phyloP scores from a whole-genome alignment of 768 basidiomycete species.

The Serendipita sp. region DNA sequence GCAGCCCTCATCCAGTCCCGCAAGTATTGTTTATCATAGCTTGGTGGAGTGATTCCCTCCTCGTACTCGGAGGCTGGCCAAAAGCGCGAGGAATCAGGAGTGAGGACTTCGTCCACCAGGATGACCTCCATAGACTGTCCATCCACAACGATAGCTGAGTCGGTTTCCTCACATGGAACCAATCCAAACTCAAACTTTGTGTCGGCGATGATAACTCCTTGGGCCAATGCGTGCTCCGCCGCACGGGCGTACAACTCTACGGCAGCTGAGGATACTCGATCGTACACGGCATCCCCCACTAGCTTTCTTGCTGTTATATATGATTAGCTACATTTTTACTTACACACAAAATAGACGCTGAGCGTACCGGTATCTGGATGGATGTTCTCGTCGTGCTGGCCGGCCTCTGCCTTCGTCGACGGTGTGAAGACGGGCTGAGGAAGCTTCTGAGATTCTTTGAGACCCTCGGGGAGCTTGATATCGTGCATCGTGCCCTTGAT shows the following conservation, averaged over 20 bases:
- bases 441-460: slow-evolving; percentile 76
- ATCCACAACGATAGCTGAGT: background rate
- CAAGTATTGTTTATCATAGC: slow-evolving; percentile 95
- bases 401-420: slow-evolving; percentile 90
- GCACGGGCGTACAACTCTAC: slow-evolving; percentile 59
- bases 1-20: slow-evolving; percentile 69
- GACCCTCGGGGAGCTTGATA: slow-evolving; percentile 53
- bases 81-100: slow-evolving; percentile 94
- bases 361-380: slow-evolving; percentile 57
- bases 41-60: slow-evolving; percentile 62
- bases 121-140: slow-evolving; percentile 39
- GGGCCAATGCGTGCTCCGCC: slow-evolving; percentile 50
- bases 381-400: slow-evolving; percentile 92
- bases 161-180: slow-evolving; percentile 23
- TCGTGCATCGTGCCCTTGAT: slow-evolving; percentile 77
- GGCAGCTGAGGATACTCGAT: slow-evolving; percentile 41
- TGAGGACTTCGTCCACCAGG: slow-evolving; percentile 91
- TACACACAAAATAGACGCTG: background rate
- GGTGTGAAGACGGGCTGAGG: slow-evolving; percentile 83
- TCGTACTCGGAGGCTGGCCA: slow-evolving; percentile 71
- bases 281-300: slow-evolving; percentile 50
- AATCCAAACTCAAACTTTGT: slow-evolving; percentile 99
- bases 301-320: slow-evolving; percentile 44
- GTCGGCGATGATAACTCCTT: slow-evolving; percentile 88
- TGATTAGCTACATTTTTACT: background rate